Evolutionary conservation across 371 early-diverging fungal species (phyloP), one percentile per base, ranked within the genome.

Genomic region (Mucor irregularis): DNA sequence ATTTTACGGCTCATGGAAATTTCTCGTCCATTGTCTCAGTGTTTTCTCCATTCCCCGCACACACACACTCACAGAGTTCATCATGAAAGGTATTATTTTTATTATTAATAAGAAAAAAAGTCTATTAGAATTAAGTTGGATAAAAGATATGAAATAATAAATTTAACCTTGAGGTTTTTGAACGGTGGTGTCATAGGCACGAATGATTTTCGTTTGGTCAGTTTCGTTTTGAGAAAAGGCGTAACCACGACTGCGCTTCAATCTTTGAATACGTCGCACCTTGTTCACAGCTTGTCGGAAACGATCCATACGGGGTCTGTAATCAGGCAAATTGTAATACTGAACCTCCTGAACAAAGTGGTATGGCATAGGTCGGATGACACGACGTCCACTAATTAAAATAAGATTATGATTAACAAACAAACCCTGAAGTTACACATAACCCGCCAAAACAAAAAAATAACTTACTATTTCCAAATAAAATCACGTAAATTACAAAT

Each of bases 291-390:
- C 95, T 71, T 95, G 93, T 57, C 91, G 84, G 88, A 96, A 96
- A 57, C 93, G 83, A 67, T 96, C 93, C 92, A 93, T 90, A 30
- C 95, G 76, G 24, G 97, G 96, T 25, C 95, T 85, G 66, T 93
- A 91, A 61, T 96, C 96, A 13, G 93, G 95, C 45, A 94, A 90
- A 73, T 93, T 93, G 83, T 86, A 94, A 73, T 96, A 93, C 67
- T 94, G 92, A 40, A 96, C 94, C 73, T 96, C 97, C 68, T 96
- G 97, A 28, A 95, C 90, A 58, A 90, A 87, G 64, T 96, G 97
- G 70, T 95, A 94, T 13, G 90, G 79, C 58, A 83, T 59, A 29
- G 88, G 81, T 60, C 80, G 68, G 68, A 87, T 86, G 69, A 86
- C 88, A 30, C 92, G 85, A 71, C 91, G 86, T 47, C 69, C 68